Evolutionary conservation across 176 grass and related monocot species (phyloP), one percentile per base, ranked within the genome.

Genomic region (Musa itinerans): DNA sequence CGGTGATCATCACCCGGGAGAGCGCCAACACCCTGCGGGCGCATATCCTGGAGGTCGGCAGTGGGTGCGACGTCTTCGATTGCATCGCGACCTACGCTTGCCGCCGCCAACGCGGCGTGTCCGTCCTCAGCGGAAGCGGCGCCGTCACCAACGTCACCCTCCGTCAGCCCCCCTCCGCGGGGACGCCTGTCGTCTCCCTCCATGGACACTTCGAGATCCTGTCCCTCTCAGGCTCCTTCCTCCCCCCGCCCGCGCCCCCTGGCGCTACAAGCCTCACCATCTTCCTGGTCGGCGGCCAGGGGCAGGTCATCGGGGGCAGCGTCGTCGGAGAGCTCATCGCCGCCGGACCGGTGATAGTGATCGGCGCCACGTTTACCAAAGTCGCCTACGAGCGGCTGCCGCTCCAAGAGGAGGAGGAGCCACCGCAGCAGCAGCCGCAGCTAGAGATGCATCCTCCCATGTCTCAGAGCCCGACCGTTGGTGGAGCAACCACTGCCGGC

Each of bases 1-100:
- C 95, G 9, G 95, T 99, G 74, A 99, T 99, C 88, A 94, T 99
- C 73, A 94, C 90, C 14, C 78, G 95, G 51, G 95, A 99, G 76
- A 94, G 95, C 73, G 88, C 90, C n/a, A 99, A 99, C 83, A 80
- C 95, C 61, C 95, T 99, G 0, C 81, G 90, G 4, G 88, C 91
- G 0, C 95, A 99, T 81, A 99, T 99, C 80, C 91, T 99, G 4
- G 95, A 99, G 81, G 86, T 99, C 10, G 83, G 86, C 79, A 68
- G 82, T 53, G 95, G 91, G 8, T 99, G 95, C 71, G 91, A 99
- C 76, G 88, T 99, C 57, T 94, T 99, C 72, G 89, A 92, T 22
- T 84, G 88, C 20, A 75, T 99, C 13, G 86, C 91, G 0, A 79
- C 82, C 5, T 99, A 94, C 64, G 95, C 95, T 8, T 83, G 86